phyloP scores from a whole-genome alignment of 495 filamentous ascomycete species.

The Penicillium flavigenum region DNA sequence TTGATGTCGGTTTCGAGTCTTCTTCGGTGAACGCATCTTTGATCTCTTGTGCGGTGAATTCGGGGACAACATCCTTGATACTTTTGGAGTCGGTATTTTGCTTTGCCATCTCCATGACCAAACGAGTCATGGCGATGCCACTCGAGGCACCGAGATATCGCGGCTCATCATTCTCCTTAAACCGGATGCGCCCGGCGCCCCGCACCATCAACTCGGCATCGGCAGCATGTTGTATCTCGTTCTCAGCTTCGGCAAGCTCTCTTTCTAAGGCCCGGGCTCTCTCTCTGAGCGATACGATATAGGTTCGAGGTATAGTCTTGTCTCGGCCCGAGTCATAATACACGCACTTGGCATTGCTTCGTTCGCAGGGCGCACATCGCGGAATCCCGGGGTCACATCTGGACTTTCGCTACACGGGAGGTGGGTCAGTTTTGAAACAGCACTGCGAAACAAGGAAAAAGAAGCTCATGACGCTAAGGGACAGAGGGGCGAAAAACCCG shows the following conservation, averaged over 20 bases:
- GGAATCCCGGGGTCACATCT: conserved; percentile 90
- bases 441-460: not conserved
- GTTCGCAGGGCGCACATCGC: conserved; percentile 87
- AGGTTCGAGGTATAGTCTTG: conserved; percentile 73
- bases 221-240: conserved; percentile 64
- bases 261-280: conserved; percentile 75
- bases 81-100: conserved; percentile 78
- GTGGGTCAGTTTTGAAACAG: conserved; percentile 1
- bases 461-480: conserved; percentile 1
- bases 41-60: conserved; percentile 58
- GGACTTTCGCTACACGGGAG: conserved; percentile 71
- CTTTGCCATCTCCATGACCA: conserved; percentile 94
- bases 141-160: conserved; percentile 90
- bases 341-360: conserved; percentile 83
- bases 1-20: conserved; percentile 60
- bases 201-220: conserved; percentile 80
- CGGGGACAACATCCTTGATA: conserved; percentile 84
- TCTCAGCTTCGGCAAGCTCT: conserved; percentile 61
- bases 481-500: not conserved
- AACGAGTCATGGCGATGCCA: conserved; percentile 86
- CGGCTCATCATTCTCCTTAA: conserved; percentile 78
- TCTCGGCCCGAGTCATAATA: conserved; percentile 86
- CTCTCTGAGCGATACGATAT: conserved; percentile 84
- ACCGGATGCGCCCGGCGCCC: conserved; percentile 74
- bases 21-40: conserved; percentile 56